Percentiles rank a stretch among this genome's conserved stretches.
Conservation (phyloP, 208 protist species). For the Acanthamoeba royreba region DNA sequence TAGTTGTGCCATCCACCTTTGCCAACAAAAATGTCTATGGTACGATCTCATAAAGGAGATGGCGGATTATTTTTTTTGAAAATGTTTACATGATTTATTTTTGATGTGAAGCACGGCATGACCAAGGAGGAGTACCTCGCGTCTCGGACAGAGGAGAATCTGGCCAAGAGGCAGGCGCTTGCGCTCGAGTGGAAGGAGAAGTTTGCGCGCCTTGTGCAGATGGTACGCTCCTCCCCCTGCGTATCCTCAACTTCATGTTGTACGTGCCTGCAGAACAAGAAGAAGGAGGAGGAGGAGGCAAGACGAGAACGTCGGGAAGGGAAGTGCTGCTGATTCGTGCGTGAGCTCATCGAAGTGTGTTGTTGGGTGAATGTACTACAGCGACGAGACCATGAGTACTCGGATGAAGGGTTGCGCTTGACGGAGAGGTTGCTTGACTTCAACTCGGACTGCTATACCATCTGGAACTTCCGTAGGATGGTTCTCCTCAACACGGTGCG, state of each 20-base stretch:
- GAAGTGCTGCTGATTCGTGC: too few species aligned
- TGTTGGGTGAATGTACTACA: not conserved
- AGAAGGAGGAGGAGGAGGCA: too few species aligned
- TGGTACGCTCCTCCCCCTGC: not conserved
- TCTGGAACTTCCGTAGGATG: slow-evolving; percentile 18
- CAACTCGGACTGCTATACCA: slow-evolving; percentile 22
- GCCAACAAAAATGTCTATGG: not conserved
- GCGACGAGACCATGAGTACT: not conserved
- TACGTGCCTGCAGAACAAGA: too few species aligned
- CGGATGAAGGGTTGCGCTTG: not conserved
- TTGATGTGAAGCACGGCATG: not conserved
- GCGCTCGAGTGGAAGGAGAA: not conserved
- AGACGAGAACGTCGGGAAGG: too few species aligned
- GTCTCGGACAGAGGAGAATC: not conserved
- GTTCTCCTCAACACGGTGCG: not conserved
- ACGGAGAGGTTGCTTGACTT: not conserved
- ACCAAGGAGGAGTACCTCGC: slow-evolving; percentile 5
- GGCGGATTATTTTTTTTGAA: not conserved
- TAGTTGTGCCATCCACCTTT: not conserved
- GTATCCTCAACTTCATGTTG: too few species aligned
- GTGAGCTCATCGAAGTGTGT: not conserved
- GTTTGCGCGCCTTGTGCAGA: not conserved
- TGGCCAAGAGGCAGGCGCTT: not conserved
- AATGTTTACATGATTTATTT: not conserved
- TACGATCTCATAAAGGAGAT: too few species aligned